These are phyloP conservation scores for Aquilaria sinensis DNA, from an alignment of 345 rosid genomes.

Conservation along the genomic window DNA sequence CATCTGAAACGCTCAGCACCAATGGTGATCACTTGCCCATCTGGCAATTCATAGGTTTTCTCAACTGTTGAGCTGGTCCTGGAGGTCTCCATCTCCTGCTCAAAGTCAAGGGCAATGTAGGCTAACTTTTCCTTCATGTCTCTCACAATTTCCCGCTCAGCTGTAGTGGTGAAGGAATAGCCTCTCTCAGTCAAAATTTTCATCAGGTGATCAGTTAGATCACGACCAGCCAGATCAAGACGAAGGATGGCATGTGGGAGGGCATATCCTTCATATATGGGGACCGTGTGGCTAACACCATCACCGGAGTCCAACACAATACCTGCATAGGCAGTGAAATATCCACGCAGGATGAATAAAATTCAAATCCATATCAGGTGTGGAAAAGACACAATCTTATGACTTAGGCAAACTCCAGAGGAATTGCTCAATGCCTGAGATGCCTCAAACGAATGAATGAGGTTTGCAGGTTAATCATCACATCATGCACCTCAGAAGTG, in stretches of 20 bases:
- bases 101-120: constrained; percentile 8
- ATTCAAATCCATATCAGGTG: too few species aligned
- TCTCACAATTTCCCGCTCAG: constrained; percentile 18
- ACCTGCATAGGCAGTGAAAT: constrained; percentile 2
- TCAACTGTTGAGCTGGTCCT: constrained; percentile 3
- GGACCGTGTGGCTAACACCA: constrained; percentile 20
- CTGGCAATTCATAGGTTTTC: constrained; percentile 4
- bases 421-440: too few species aligned
- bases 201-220: constrained; percentile 5
- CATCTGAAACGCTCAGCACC: constrained; percentile 6
- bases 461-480: too few species aligned
- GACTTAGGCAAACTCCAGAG: too few species aligned
- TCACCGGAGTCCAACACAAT: constrained; percentile 18
- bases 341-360: too few species aligned
- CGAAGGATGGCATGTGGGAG: constrained; percentile 20
- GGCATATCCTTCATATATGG: constrained; percentile 20
- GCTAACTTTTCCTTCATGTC: constrained; percentile 6
- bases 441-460: too few species aligned
- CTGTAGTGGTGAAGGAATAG: constrained; percentile 5
- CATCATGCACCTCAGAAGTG: too few species aligned
- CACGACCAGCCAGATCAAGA: constrained; percentile 11
- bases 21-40: constrained; percentile 15
- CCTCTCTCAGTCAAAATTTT: constrained; percentile 4
- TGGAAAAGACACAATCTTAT: too few species aligned
- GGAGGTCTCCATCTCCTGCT: constrained; percentile 3